Percentiles rank a stretch among this genome's conserved stretches.
Evolutionary conservation across 768 basidiomycete genomes (phyloP).

Genomic region (Tylopilus plumbeoviolaceoides): DNA sequence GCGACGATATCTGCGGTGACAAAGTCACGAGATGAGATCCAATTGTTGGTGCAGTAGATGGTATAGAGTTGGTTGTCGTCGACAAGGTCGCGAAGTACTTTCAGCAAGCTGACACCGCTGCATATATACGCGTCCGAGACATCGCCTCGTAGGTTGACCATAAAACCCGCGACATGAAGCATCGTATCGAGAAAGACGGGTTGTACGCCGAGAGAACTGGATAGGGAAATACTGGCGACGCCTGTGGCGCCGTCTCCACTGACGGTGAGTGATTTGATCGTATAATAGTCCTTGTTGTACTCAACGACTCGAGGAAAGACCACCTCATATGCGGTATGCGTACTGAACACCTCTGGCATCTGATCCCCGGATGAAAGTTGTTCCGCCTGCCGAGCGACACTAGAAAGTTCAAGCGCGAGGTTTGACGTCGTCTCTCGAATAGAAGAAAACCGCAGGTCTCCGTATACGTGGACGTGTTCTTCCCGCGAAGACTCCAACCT

Average conservation of each 20-base stretch:
- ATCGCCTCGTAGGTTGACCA: conserved; percentile 54
- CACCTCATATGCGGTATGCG: conserved; percentile 57
- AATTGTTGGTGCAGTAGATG: conserved; percentile 47
- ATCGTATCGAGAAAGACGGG: conserved; percentile 65
- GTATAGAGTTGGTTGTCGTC: conserved; percentile 41
- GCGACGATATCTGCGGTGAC: conserved; percentile 52
- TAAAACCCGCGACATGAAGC: conserved; percentile 66
- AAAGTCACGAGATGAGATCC: conserved; percentile 41
- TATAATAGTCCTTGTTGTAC: conserved; percentile 55
- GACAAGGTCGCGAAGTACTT: conserved; percentile 41
- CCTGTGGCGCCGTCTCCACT: conserved; percentile 46
- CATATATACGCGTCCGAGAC: conserved; percentile 61
- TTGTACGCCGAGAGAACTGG: conserved; percentile 40
- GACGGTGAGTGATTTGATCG: conserved; percentile 52
- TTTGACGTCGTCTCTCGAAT: conserved; percentile 31
- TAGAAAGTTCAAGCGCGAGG: conserved; percentile 36
- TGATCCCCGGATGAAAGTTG: conserved; percentile 26
- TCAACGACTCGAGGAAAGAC: conserved; percentile 68
- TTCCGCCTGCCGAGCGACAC: conserved; percentile 32
- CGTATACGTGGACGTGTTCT: conserved; percentile 42
- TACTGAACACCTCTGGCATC: conserved; percentile 46
- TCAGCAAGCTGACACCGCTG: conserved; percentile 46
- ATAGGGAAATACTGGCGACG: conserved; percentile 46
- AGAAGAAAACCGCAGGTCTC: conserved; percentile 40
- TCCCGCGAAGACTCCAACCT: conserved; percentile 27